Evolutionary conservation across 1,284 basidiomycete species (phyloP), one percentile per base, ranked within the genome.

Genomic region (Volvariella surrecta): DNA sequence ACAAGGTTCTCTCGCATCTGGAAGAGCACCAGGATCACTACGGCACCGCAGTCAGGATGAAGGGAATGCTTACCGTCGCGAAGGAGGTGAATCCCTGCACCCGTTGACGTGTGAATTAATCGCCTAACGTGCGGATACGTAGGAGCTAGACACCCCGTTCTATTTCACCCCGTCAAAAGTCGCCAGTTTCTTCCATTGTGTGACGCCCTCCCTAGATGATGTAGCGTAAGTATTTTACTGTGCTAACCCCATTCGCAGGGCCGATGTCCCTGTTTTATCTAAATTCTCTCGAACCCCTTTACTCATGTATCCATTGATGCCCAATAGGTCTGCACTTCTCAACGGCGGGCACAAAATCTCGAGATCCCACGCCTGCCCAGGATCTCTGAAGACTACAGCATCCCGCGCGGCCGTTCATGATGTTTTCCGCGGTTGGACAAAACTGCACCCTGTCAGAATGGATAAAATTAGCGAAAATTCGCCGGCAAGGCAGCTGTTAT

Each of bases 1-100:
- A 66, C 8, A 76, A 79, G 48, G 79, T 95, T 6, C 66, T 98
- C n/a, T 66, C 74, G 19, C 85, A 90, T 52, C 67, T 96, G 6
- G 76, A 87, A 50, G 62, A 56, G 11, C 75, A 79, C 47, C 56
- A 71, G 45, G 65, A 67, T 22, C 73, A 70, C 41, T 96, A 95
- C 58, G 82, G 82, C 17, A 99, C 96, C 0, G 72, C 76, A 19
- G 54, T 76, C 0, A 73, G 96, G 39, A 98, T 99, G 79, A 85
- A 85, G 60, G 95, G 96, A 1, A 99, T 99, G 96, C 69, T 98
- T 39, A 84, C 82, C 3, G 74, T 95, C 0, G 93, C 94, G 0
- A 78, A 82, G 54, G 83, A 94, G 66, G 94, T 90, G 31, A 38
- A 39, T 18, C 17, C 8, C 19, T 39, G 22, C 13, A 13, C 7